These are phyloP conservation scores for Ramularia endophylla DNA, from an alignment of 2,329 filamentous ascomycete genomes.

Conservation along the genomic window DNA sequence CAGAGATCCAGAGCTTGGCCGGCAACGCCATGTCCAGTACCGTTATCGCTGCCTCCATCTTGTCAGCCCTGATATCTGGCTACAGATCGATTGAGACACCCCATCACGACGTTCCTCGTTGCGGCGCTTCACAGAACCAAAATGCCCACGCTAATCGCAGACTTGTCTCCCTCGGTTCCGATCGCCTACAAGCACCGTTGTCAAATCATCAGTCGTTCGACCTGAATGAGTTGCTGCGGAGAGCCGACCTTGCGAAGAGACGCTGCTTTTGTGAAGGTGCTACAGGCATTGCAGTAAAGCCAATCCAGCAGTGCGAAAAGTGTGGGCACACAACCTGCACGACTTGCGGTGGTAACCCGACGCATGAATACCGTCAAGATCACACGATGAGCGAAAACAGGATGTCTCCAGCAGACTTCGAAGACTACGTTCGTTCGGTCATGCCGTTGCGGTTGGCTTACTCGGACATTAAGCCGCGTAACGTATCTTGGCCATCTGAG, in stretches of 20 bases:
- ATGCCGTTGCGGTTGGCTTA: conserved; percentile 20
- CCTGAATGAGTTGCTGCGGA: too few species aligned
- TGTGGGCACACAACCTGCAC: conserved; percentile 53
- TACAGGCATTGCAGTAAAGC: conserved; percentile 31
- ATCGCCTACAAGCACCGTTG: too few species aligned
- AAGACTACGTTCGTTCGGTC: conserved; percentile 11
- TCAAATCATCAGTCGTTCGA: too few species aligned
- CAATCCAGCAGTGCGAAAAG: conserved; percentile 43
- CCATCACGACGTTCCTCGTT: neutral
- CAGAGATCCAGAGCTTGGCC: conserved; percentile 61
- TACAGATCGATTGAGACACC: conserved; percentile 5
- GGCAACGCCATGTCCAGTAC: conserved; percentile 77
- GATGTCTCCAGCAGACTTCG: conserved; percentile 20
- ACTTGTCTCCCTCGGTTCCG: too few species aligned
- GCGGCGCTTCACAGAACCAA: conserved; percentile 30
- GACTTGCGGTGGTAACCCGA: conserved; percentile 50
- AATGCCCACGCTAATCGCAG: too few species aligned
- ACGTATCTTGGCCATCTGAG: too few species aligned
- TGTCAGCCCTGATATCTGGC: conserved; percentile 52
- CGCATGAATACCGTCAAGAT: conserved; percentile 37
- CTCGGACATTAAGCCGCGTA: neutral
- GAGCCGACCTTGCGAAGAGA: too few species aligned
- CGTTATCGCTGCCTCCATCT: conserved; percentile 59
- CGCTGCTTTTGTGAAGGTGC: conserved; percentile 54
- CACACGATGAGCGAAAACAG: conserved; percentile 23